Conservation (phyloP, 352 stramenopile species). For the Ophiocytium majus region DNA sequence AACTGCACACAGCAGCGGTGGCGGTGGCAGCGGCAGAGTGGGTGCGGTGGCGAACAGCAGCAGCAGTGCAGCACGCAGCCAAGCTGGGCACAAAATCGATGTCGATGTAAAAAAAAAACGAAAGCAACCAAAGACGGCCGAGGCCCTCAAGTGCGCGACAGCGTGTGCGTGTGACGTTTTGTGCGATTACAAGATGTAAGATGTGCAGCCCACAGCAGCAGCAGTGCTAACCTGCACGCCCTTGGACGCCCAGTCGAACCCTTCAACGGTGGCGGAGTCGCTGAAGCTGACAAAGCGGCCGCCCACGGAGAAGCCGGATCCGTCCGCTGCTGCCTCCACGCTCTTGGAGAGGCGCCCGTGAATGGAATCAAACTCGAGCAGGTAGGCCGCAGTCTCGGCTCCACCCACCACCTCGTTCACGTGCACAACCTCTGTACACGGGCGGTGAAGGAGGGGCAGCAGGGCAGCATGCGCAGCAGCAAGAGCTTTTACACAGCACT, state of each 20-base stretch:
- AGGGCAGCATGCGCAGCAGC: too few species aligned
- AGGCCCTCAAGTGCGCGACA: too few species aligned
- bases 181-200: too few species aligned
- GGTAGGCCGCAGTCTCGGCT: slow-evolving; percentile 66
- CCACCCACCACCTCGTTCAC: slow-evolving; percentile 70
- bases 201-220: too few species aligned
- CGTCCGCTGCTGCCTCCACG: slow-evolving; percentile 60
- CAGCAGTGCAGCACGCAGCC: too few species aligned
- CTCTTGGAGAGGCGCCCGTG: slow-evolving; percentile 27
- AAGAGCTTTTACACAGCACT: too few species aligned
- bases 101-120: too few species aligned
- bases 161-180: too few species aligned
- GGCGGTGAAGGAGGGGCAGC: too few species aligned
- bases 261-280: slow-evolving; percentile 61
- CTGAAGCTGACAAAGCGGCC: slow-evolving; percentile 65
- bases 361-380: slow-evolving; percentile 71
- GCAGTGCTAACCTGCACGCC: slow-evolving; percentile 66
- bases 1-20: slow-evolving; percentile 56
- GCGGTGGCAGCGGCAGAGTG: not conserved
- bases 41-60: not conserved
- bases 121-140: too few species aligned
- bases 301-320: slow-evolving; percentile 65
- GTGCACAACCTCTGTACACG: slow-evolving; percentile 70
- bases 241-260: slow-evolving; percentile 63
- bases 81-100: too few species aligned